A percentile compares a stretch with the other conserved stretches of the same genome.
These are phyloP conservation scores for Rhodomyrtus tomentosa DNA, from an alignment of 345 rosid genomes.

Conservation along the genomic window DNA sequence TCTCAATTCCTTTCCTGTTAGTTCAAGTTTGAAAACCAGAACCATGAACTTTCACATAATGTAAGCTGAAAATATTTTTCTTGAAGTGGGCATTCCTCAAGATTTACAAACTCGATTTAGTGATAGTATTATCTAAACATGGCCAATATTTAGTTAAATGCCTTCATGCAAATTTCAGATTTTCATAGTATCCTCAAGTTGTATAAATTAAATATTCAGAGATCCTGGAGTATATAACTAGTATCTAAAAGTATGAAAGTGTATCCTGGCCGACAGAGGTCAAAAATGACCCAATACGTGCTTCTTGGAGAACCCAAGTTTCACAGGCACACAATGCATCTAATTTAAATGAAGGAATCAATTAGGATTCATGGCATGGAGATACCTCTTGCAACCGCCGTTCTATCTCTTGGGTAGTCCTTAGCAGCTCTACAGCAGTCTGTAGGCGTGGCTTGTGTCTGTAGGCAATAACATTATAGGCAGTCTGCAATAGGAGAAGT, in stretches of 20 bases:
- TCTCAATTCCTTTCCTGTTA: neutral
- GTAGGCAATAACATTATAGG: constrained; percentile 68
- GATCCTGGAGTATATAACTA: neutral
- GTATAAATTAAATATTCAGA: neutral
- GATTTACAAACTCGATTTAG: neutral
- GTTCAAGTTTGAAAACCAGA: neutral
- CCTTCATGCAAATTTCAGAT: neutral
- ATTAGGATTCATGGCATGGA: neutral
- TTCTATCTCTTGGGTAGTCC: constrained; percentile 66
- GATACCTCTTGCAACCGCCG: constrained; percentile 44
- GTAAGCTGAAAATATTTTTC: neutral
- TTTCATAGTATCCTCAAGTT: neutral
- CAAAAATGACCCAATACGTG: neutral
- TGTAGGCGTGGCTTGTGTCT: constrained; percentile 65
- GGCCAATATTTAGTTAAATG: neutral
- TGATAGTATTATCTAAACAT: neutral
- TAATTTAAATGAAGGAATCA: neutral
- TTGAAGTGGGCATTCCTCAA: neutral
- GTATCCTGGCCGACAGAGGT: neutral
- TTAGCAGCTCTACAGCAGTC: constrained; percentile 74
- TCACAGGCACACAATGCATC: neutral
- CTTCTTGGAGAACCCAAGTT: neutral
- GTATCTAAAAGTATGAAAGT: neutral
- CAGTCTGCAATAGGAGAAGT: constrained; percentile 32
- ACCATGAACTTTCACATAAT: neutral